Base-by-base conservation (phyloP, 208 protist species). In the Kentomonas sorsogonicus region DNA sequence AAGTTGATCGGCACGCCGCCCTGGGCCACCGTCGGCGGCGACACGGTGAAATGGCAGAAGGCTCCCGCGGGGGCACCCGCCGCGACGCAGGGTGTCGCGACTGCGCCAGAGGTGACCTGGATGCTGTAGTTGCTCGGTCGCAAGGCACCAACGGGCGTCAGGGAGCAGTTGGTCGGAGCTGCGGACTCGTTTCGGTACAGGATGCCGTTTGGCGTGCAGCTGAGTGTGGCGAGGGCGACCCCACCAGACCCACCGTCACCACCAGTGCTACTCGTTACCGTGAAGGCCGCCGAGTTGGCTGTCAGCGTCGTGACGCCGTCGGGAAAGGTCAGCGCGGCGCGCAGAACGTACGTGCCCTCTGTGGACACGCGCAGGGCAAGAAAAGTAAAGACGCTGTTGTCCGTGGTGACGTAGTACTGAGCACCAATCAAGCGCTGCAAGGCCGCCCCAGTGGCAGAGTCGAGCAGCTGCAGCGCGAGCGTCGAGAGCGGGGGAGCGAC, bases 331-430 rank as follows among this genome's bases (percentile, higher is more conserved):
- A 94, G 69, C 3, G 61, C 74, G 3, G 79, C 84, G 13, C 56
- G 55, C 76, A 94, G 76, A 10, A 63, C 41, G 57, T 89, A 94
- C 0, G 34, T 59, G 39, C 88, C 88, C 0, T 41, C 50, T 16
- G 57, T 72, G 5, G 72, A 72, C 10, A 94, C 47, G 30, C 63
- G 61, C 39, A 89, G 23, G 27, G 63, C 60, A 44, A 77, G 45
- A 46, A 91, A 91, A 29, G 51, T 61, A 63, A 94, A 94, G 56
- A 46, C 71, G 31, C 66, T 75, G 55, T 79, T 56, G 36, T 67
- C 53, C 0, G 77, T 58, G 13, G 46, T 22, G 11, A 46, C 62
- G 65, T 87, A 87, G 25, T 69, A 57, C 25, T n/a, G 46, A 34
- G 66, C 72, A 16, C 71, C 78, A 18, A 60, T 45, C 18, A 91